Evolutionary conservation across 208 protist genomes (phyloP).

Genomic region (Trypanosoma avium): DNA sequence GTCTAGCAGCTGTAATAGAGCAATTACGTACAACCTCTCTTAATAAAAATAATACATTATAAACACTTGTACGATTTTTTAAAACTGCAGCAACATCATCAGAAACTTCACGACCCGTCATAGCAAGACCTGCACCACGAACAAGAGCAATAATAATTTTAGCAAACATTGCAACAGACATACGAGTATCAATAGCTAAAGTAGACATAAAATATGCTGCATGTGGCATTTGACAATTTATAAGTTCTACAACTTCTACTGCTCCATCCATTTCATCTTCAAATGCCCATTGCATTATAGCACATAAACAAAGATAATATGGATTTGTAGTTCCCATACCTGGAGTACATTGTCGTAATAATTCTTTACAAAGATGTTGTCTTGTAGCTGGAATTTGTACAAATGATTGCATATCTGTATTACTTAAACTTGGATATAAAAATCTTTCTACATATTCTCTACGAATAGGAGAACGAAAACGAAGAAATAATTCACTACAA

Average conservation of each 20-base stretch:
- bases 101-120: constrained; percentile 66
- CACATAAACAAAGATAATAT: constrained; percentile 89
- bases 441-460: constrained; percentile 89
- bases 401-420: constrained; percentile 73
- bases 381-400: constrained; percentile 69
- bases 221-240: constrained; percentile 89
- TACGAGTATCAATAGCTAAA: constrained; percentile 79
- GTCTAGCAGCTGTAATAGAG: constrained; percentile 68
- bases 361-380: constrained; percentile 66
- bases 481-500: constrained; percentile 87
- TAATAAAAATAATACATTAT: constrained; percentile 87
- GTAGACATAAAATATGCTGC: constrained; percentile 86
- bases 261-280: constrained; percentile 81
- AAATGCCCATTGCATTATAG: constrained; percentile 73
- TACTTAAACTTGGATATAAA: constrained; percentile 84
- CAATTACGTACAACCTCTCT: constrained; percentile 87
- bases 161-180: constrained; percentile 89
- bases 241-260: constrained; percentile 73
- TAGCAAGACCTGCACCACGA: constrained; percentile 81
- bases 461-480: constrained; percentile 88
- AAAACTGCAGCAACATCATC: constrained; percentile 80
- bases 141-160: constrained; percentile 84
- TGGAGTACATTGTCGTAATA: constrained; percentile 78
- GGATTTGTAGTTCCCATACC: constrained; percentile 69
- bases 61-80: constrained; percentile 70